A percentile compares a stretch with the other conserved stretches of the same genome.
Evolutionary conservation across 495 filamentous ascomycete genomes (phyloP).

Genomic region (Cenococcum geophilum): DNA sequence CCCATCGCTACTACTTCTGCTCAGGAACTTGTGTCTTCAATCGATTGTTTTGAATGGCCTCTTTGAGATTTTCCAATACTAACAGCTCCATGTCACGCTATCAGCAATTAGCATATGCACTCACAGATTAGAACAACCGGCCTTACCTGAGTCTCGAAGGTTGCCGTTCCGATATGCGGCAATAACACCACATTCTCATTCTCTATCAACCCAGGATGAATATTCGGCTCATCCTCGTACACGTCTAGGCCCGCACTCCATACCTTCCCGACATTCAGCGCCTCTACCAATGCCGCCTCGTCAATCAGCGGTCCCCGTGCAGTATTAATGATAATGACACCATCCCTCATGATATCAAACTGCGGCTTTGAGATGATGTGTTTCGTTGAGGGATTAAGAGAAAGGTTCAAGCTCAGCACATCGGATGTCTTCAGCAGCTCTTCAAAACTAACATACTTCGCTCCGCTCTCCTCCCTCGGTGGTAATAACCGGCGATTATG

Average conservation of each 20-base stretch:
- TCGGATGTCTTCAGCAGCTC: slow-evolving; percentile 39
- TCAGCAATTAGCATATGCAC: not conserved
- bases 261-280: slow-evolving; percentile 37
- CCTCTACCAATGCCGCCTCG: slow-evolving; percentile 38
- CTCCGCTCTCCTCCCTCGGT: slow-evolving; percentile 30
- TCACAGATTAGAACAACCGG: not conserved
- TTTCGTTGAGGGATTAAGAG: slow-evolving; percentile 35
- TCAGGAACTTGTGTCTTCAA: slow-evolving; percentile 37
- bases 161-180: slow-evolving; percentile 38
- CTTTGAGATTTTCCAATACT: slow-evolving; percentile 36
- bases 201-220: slow-evolving; percentile 33
- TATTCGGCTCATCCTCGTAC: slow-evolving; percentile 39
- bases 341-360: slow-evolving; percentile 38
- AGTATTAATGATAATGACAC: slow-evolving; percentile 37
- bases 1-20: slow-evolving; percentile 22
- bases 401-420: slow-evolving; percentile 36
- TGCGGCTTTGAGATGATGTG: slow-evolving; percentile 37
- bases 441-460: slow-evolving; percentile 39
- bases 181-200: slow-evolving; percentile 35
- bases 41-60: slow-evolving; percentile 27
- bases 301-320: slow-evolving; percentile 39
- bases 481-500: slow-evolving; percentile 36
- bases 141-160: slow-evolving; percentile 37
- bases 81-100: slow-evolving; percentile 38
- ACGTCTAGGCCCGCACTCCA: slow-evolving; percentile 39